Conservation (phyloP, 495 filamentous ascomycete genomes). For the Aspergillus kassunensis region DNA sequence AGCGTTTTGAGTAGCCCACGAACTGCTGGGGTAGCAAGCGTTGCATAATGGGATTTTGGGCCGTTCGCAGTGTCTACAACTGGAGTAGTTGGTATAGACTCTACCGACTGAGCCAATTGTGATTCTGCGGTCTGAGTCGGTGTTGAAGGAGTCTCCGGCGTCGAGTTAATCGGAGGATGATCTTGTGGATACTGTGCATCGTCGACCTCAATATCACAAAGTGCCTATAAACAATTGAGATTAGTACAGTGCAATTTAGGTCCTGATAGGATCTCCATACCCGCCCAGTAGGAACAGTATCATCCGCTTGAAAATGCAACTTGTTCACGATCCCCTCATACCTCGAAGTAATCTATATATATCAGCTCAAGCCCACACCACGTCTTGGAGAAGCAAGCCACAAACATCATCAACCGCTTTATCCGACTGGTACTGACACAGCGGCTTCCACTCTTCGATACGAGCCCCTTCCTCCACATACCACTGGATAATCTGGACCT, state of each 20-base stretch:
- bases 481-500: conserved; percentile 99
- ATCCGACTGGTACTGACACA: conserved; percentile 97
- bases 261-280: conserved; percentile 18
- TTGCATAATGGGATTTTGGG: conserved; percentile 51
- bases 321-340: conserved; percentile 96
- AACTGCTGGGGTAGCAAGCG: conserved; percentile 88
- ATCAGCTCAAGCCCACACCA: conserved; percentile 10
- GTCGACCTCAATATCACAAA: conserved; percentile 55
- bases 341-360: conserved; percentile 74
- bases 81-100: conserved; percentile 11
- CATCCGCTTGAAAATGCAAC: conserved; percentile 90
- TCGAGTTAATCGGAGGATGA: conserved; percentile 35
- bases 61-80: not conserved
- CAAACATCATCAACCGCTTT: conserved; percentile 92
- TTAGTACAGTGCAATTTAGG: conserved; percentile 7
- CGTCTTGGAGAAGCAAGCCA: not conserved
- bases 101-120: conserved; percentile 18
- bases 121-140: conserved; percentile 13
- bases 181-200: conserved; percentile 57
- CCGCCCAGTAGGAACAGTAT: conserved; percentile 92
- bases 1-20: conserved; percentile 79
- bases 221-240: conserved; percentile 27
- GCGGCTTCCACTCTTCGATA: conserved; percentile 94
- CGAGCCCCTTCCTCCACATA: conserved; percentile 94
- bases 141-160: conserved; percentile 25